These are phyloP conservation scores for Actinidia arguta DNA, from an alignment of 179 eudicot species.

Conservation along the genomic window DNA sequence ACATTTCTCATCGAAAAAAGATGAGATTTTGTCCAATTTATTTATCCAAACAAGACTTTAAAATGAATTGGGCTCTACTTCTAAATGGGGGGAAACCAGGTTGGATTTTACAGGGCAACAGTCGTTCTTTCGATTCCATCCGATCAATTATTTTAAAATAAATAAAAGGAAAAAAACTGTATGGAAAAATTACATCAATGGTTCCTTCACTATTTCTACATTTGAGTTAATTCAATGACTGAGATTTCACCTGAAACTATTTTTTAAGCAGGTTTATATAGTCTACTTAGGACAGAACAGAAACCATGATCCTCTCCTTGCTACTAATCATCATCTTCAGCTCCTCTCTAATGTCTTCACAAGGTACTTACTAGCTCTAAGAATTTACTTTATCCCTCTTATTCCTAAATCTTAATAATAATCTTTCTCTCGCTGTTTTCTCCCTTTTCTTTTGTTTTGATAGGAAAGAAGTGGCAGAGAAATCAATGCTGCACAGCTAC, in stretches of 20 bases:
- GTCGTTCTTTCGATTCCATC: too few relatives aligned
- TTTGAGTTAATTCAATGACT: too few relatives aligned
- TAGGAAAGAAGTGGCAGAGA: slow-evolving; percentile 57
- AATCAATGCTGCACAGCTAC: slow-evolving; percentile 66
- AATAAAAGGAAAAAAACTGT: too few relatives aligned
- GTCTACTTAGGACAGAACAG: slow-evolving; percentile 52
- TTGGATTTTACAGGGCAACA: too few relatives aligned
- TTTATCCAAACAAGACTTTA: too few relatives aligned
- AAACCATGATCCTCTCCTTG: slow-evolving; percentile 40
- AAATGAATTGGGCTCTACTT: too few relatives aligned
- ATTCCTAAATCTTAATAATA: neutral
- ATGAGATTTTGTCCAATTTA: neutral
- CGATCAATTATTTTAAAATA: too few relatives aligned
- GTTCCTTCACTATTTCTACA: too few relatives aligned
- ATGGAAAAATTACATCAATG: too few relatives aligned
- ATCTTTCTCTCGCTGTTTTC: neutral
- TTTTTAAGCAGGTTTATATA: slow-evolving; percentile 47
- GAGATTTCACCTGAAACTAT: too few relatives aligned
- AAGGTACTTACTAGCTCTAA: slow-evolving; percentile 31
- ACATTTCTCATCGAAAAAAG: neutral
- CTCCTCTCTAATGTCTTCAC: slow-evolving; percentile 47
- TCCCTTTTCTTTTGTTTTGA: neutral
- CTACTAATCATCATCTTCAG: slow-evolving; percentile 42
- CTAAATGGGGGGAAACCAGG: too few relatives aligned
- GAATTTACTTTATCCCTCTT: neutral